Evolutionary conservation across 768 basidiomycete genomes (phyloP), one percentile per base, ranked within the genome.

Genomic region (Leccinum arenicola): DNA sequence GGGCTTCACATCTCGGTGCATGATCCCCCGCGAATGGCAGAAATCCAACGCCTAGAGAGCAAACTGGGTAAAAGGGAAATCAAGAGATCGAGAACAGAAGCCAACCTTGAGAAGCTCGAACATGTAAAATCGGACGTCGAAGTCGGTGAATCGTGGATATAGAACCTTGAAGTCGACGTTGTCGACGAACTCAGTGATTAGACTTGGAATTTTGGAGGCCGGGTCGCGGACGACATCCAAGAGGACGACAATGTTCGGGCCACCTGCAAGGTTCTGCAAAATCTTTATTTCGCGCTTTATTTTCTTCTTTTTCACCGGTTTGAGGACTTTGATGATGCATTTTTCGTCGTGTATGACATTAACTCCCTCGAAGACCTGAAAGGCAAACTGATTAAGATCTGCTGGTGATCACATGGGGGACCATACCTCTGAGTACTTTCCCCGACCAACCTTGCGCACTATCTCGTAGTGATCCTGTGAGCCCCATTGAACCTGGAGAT

Each of bases 231-330:
- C 96, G 65, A 98, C 94, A 71, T 98, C 96, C 61, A 98, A 80
- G 53, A 98, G 81, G 7, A 89, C 89, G 52, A 98, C 92, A 63
- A 98, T 82, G 74, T 98, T 98, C 3, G 95, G 95, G 6, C 96
- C 96, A 25, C 96, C 95, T 0, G 95, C 93, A 31, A 98, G 82
- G 73, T 98, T 97, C 76, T 95, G 94, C 25, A 98, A 78, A 68
- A 98, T 96, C 81, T 98, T 98, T 74, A 98, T 97, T 78, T 98
- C 96, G 63, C 96, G 84, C 78, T 98, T 98, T 77, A 98, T 98
- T 79, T 98, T 98, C 85, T 98, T 98, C 86, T 98, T 98, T 84
- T 98, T 98, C 43, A 98, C 95, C 0, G 96, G 96, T 75, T 98
- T 98, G 65, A 98, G 82, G 33, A 98, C 96, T 75, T 98, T 98